phyloP scores from a whole-genome alignment of 306 rosid species.

The Erythrophleum fordii region DNA sequence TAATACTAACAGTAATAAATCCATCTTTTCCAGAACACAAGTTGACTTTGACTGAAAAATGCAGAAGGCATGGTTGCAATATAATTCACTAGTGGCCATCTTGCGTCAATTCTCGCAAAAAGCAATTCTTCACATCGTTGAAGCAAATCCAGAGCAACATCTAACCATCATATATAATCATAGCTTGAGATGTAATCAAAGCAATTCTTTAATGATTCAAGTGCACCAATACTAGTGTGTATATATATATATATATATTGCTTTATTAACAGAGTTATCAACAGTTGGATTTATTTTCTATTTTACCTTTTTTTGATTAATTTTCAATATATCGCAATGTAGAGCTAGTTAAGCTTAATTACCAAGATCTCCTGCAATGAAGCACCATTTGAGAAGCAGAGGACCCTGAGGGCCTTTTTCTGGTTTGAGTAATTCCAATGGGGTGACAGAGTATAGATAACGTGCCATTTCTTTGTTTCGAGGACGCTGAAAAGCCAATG shows the following conservation, averaged over 20 bases:
- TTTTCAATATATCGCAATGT: too few species aligned
- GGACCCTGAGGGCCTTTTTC: not conserved
- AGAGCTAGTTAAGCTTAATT: too few species aligned
- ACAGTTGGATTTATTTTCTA: too few species aligned
- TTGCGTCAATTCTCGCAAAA: not conserved
- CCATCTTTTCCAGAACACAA: not conserved
- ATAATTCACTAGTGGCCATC: too few species aligned
- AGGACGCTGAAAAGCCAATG: not conserved
- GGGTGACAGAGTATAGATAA: not conserved
- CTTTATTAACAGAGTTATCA: too few species aligned
- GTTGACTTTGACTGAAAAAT: not conserved
- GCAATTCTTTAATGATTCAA: too few species aligned
- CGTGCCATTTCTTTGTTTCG: not conserved
- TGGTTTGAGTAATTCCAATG: not conserved
- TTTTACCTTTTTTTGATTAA: too few species aligned
- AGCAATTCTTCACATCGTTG: not conserved
- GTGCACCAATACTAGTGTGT: too few species aligned
- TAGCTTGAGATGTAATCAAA: too few species aligned
- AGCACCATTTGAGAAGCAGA: fast-evolving
- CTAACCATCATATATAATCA: not conserved
- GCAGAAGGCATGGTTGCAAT: not conserved
- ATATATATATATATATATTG: too few species aligned
- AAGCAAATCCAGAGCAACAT: not conserved
- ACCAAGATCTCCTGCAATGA: not conserved
- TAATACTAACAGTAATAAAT: not conserved